phyloP scores from a whole-genome alignment of 768 basidiomycete species.

The Macrolepiota fuliginosa region DNA sequence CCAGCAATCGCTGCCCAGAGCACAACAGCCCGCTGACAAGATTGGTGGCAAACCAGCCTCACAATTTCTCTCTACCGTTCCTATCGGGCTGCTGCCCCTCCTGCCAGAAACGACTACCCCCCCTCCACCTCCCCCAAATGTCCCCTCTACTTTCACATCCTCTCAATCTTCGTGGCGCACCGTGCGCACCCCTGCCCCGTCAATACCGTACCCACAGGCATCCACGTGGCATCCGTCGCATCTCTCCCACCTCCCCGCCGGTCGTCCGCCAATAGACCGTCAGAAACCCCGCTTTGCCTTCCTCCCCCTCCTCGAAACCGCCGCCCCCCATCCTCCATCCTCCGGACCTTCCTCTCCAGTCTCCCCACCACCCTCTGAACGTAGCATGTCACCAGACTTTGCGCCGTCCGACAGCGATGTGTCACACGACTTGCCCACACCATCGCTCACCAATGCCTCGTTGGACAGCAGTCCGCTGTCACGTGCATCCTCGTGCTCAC shows the following conservation, averaged over 20 bases:
- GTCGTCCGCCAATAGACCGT: background rate
- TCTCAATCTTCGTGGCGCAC: slow-evolving; percentile 10
- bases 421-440: slow-evolving; percentile 33
- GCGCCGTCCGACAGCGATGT: slow-evolving; percentile 25
- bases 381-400: slow-evolving; percentile 11
- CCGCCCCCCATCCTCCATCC: background rate
- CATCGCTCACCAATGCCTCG: slow-evolving; percentile 34
- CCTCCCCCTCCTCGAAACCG: slow-evolving; percentile 13
- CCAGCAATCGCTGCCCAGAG: slow-evolving; percentile 59
- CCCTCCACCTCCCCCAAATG: slow-evolving; percentile 12
- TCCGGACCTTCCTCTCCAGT: slow-evolving; percentile 7
- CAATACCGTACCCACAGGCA: background rate
- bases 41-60: slow-evolving; percentile 36
- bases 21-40: slow-evolving; percentile 47
- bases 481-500: slow-evolving; percentile 31
- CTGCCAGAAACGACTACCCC: slow-evolving; percentile 27
- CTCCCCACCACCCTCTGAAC: slow-evolving; percentile 13
- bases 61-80: slow-evolving; percentile 51
- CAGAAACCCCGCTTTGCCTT: slow-evolving; percentile 17
- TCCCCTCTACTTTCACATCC: slow-evolving; percentile 11
- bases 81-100: slow-evolving; percentile 63
- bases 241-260: slow-evolving; percentile 14
- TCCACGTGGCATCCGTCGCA: slow-evolving; percentile 9
- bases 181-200: slow-evolving; percentile 11
- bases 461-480: slow-evolving; percentile 35